Conservation (phyloP, 2,329 filamentous ascomycete species). For the Elsinoe fawcettii region DNA sequence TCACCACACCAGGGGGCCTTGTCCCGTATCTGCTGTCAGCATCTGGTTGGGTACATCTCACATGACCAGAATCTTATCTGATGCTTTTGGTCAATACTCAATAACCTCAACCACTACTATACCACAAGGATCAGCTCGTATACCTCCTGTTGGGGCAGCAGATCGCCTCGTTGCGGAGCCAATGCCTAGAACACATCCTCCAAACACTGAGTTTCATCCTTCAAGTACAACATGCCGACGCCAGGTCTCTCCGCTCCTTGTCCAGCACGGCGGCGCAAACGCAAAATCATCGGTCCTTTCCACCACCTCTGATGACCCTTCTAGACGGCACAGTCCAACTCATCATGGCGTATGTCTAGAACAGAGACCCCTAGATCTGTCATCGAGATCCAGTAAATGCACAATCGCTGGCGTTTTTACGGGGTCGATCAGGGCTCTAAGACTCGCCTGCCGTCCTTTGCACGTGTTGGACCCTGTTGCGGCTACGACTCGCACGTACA, state of each 20-base stretch:
- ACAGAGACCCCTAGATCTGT: constrained; percentile 4
- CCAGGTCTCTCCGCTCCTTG: not conserved
- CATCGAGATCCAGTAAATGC: constrained; percentile 2
- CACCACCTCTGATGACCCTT: not conserved
- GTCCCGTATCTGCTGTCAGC: not conserved
- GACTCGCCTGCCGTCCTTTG: not conserved
- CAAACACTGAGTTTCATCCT: not conserved
- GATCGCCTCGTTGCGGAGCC: not conserved
- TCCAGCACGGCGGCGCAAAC: not conserved
- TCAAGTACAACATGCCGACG: not conserved
- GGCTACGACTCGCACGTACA: not conserved
- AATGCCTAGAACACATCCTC: not conserved
- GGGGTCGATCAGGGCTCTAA: not conserved
- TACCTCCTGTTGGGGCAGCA: not conserved
- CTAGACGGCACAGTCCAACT: not conserved
- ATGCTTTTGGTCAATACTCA: not conserved
- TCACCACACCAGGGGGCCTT: not conserved
- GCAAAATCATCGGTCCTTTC: not conserved
- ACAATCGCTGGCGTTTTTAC: not conserved
- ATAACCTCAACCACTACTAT: not conserved
- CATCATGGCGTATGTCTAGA: not conserved
- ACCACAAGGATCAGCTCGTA: not conserved
- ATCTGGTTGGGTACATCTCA: not conserved
- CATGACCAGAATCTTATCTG: constrained; percentile 1
- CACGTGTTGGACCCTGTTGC: not conserved